Evolutionary conservation across 2,329 filamentous ascomycete species (phyloP).

Genomic region (Clarireedia homoeocarpa): DNA sequence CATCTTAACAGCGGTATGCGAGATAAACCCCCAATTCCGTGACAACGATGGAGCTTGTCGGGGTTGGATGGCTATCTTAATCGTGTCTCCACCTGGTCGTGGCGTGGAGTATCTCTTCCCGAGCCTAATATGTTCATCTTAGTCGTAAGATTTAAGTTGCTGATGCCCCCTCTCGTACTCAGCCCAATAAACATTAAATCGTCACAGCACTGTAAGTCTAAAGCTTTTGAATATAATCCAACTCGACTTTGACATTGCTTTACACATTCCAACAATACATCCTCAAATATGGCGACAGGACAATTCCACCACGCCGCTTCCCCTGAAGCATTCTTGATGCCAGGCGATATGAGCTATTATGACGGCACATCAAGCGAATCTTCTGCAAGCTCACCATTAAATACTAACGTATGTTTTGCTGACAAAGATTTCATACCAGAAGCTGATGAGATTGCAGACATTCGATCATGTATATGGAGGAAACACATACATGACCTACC

Average conservation of each 20-base stretch:
- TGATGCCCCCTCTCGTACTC: not conserved
- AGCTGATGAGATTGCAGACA: slow-evolving; percentile 10
- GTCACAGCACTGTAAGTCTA: not conserved
- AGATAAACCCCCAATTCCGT: slow-evolving; percentile 10
- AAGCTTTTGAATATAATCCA: not conserved
- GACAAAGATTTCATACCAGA: not conserved
- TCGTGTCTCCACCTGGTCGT: not conserved
- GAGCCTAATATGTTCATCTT: not conserved
- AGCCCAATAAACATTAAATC: not conserved
- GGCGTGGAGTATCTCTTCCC: slow-evolving; percentile 7
- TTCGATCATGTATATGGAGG: slow-evolving; percentile 14
- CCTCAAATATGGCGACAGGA: slow-evolving; percentile 19
- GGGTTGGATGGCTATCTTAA: slow-evolving; percentile 8
- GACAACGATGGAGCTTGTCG: slow-evolving; percentile 5
- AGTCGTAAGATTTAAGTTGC: slow-evolving; percentile 7
- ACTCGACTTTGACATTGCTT: not conserved
- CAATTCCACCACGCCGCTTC: slow-evolving; percentile 18
- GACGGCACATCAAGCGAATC: slow-evolving; percentile 28
- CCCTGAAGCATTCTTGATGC: slow-evolving; percentile 17
- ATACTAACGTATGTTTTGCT: slow-evolving; percentile 22
- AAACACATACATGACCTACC: slow-evolving; percentile 23
- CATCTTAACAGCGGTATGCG: slow-evolving; percentile 16
- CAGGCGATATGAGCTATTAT: slow-evolving; percentile 23
- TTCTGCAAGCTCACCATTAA: slow-evolving; percentile 27
- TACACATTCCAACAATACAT: not conserved